phyloP scores from a whole-genome alignment of 1,139 yeast species.

The Hansenula sp. region DNA sequence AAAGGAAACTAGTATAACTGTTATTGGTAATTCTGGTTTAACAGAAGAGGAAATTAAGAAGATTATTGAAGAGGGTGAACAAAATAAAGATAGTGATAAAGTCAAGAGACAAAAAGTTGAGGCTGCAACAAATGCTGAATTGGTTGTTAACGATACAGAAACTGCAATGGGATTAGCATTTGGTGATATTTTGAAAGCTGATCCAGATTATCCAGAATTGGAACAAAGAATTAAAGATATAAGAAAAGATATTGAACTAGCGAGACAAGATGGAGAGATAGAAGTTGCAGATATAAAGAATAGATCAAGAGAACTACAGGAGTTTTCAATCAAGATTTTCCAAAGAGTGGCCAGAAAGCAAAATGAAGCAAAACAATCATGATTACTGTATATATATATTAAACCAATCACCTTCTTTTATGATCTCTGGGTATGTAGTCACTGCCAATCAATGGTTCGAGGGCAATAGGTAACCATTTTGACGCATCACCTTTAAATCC shows the following conservation, averaged over 20 bases:
- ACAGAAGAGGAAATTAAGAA: conserved; percentile 58
- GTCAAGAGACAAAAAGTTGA: conserved; percentile 24
- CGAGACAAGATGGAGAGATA: conserved; percentile 26
- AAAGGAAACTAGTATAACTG: conserved; percentile 55
- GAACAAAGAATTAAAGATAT: conserved; percentile 34
- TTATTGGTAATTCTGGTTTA: conserved; percentile 64
- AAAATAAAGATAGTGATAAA: conserved; percentile 21
- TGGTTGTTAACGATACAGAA: conserved; percentile 53
- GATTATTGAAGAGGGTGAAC: conserved; percentile 45
- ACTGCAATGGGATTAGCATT: conserved; percentile 40
- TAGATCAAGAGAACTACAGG: conserved; percentile 47
- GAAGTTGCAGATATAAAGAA: conserved; percentile 28
- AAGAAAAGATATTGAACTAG: conserved; percentile 36
- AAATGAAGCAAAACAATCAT: conserved; percentile 7
- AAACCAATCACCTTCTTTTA: conserved; percentile 13
- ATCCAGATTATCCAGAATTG: conserved; percentile 30
- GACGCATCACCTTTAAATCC: conserved; percentile 83
- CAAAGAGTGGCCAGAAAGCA: conserved; percentile 48
- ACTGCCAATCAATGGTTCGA: conserved; percentile 43
- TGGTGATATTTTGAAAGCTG: conserved; percentile 32
- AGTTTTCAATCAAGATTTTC: conserved; percentile 45
- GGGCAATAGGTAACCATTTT: conserved; percentile 58
- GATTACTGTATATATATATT: background rate
- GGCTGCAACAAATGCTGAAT: conserved; percentile 42
- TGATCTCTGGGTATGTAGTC: conserved; percentile 24